These are phyloP conservation scores for Penicillium polonicum DNA, from an alignment of 2,329 filamentous ascomycete species.

Conservation along the genomic window DNA sequence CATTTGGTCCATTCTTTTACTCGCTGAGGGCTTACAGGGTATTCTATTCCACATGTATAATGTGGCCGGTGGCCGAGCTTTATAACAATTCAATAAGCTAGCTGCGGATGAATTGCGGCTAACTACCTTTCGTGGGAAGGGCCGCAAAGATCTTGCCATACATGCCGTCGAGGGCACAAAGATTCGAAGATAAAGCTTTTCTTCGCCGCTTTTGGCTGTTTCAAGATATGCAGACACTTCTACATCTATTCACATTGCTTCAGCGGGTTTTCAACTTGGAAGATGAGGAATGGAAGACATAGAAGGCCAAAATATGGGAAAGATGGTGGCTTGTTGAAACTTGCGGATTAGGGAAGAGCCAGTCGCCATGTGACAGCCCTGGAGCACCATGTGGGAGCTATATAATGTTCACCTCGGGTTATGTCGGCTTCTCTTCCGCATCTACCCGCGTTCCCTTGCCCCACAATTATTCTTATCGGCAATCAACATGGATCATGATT, in stretches of 20 bases:
- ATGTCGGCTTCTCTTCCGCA: neutral
- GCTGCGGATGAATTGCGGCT: too few species aligned
- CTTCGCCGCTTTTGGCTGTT: neutral
- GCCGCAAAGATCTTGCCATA: neutral
- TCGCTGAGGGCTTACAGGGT: neutral
- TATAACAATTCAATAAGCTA: neutral
- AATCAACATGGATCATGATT: neutral
- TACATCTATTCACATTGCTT: neutral
- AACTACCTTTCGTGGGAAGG: neutral
- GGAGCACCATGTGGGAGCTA: neutral
- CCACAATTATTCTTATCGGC: neutral
- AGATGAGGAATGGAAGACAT: neutral
- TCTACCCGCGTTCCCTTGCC: neutral
- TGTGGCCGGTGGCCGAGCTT: neutral
- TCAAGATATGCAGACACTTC: neutral
- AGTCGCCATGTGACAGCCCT: neutral
- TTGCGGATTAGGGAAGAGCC: neutral
- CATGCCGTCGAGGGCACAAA: neutral
- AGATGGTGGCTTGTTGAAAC: neutral
- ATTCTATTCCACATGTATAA: conserved; percentile 4
- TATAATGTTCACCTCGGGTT: neutral
- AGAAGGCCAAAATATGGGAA: neutral
- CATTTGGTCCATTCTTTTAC: conserved; percentile 5
- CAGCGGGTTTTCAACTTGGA: neutral
- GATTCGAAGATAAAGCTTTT: neutral